Base-by-base conservation (phyloP, 768 basidiomycete species). In the Mycena maculata region DNA sequence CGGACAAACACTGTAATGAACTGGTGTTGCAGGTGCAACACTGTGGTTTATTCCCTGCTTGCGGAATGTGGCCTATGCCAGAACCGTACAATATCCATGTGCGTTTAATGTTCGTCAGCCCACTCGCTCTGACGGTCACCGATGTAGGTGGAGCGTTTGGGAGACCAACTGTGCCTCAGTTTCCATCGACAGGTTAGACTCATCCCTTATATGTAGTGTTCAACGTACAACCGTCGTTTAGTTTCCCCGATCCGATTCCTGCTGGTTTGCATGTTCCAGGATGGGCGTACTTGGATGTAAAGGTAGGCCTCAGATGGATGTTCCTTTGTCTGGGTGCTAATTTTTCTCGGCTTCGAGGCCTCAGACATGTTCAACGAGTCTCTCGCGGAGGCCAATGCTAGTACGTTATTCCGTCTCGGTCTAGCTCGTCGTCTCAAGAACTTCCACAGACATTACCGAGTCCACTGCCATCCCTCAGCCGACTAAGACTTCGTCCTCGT, bases 261-360 rank as follows among this genome's bases (percentile, higher is more conserved):
- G 64, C 71, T 0, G 84, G 83, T 11, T 80, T 85, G 2, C 76
- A 79, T 13, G 81, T 91, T 22, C 90, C 89, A 11, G 83, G 82
- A 13, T 91, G 90, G 90, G 89, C 89, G 15, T 91, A 85, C 65
- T 76, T 86, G 36, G 83, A 88, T 61, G 84, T 90, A 23, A 75
- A 80, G 71, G 83, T 84, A 72, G 48, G 72, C 25, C 42, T 5
- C 33, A 13, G 20, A 63, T 52, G 41, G 39, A 22, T 28, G 20
- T 16, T 22, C 8, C 11, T n/a, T 12, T 65, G 11, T 28, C 25
- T 20, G 15, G 20, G 22, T n/a, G 8, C 16, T 57, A 20, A 65
- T 39, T 22, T 15, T 27, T 62, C 47, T 66, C 48, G 57, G 61
- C 9, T 55, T 36, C 33, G 13, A 85, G 82, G 60, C 71, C n/a